phyloP scores from a whole-genome alignment of 345 rosid genomes.

The Eucalyptus dawsonii region DNA sequence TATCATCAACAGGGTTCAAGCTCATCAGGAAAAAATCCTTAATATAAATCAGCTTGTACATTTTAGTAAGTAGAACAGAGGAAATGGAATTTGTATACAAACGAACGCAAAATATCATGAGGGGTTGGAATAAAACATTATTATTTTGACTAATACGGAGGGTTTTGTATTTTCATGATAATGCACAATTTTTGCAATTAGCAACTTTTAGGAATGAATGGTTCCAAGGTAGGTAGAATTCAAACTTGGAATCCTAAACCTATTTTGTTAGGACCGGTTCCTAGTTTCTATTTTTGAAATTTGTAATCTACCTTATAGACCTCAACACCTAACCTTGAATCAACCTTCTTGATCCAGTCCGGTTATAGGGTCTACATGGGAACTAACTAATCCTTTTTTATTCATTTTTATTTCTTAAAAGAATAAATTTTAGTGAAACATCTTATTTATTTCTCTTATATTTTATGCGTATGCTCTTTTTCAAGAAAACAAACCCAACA shows the following conservation, averaged over 20 bases:
- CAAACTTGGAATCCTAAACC: no score
- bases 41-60: neutral
- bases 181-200: neutral
- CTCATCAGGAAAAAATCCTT: neutral
- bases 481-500: neutral
- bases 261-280: no score
- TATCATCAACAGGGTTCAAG: neutral
- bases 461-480: no score
- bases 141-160: neutral
- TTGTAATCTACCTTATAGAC: neutral
- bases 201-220: neutral
- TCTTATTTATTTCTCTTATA: neutral
- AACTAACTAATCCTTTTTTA: no score
- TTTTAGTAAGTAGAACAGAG: neutral
- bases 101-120: neutral
- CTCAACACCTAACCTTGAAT: neutral
- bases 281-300: no score
- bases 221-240: no score
- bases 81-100: neutral
- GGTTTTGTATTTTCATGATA: neutral
- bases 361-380: no score
- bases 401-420: no score
- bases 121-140: neutral
- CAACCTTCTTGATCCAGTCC: no score
- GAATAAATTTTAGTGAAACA: neutral